A percentile compares a stretch with the other conserved stretches of the same genome.
These are phyloP conservation scores for Solanum etuberosum DNA, from an alignment of 257 asterid species.

Conservation along the genomic window DNA sequence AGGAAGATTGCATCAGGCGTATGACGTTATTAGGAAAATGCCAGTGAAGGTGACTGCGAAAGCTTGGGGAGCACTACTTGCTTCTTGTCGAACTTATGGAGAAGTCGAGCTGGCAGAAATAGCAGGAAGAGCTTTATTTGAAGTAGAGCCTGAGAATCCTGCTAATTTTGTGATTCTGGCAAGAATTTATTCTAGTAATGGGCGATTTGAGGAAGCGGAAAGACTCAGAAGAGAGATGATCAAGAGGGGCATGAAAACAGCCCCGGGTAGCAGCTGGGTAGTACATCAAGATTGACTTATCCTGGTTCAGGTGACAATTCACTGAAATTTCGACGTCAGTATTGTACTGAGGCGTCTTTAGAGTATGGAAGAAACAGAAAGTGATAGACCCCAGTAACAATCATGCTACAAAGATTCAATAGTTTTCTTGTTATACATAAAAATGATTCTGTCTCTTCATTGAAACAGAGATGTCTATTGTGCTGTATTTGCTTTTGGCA, in stretches of 20 bases:
- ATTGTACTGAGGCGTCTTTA: neutral
- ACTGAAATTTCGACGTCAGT: neutral
- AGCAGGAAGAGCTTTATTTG: constrained; percentile 35
- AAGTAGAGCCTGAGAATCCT: constrained; percentile 38
- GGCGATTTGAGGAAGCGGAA: constrained; percentile 22
- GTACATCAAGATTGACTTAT: constrained; percentile 5
- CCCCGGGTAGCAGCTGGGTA: constrained; percentile 42
- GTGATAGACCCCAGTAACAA: neutral
- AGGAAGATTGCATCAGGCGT: constrained; percentile 32
- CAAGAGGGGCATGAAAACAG: constrained; percentile 20
- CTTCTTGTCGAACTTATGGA: constrained; percentile 39
- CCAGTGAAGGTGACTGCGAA: constrained; percentile 33
- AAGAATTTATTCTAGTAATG: constrained; percentile 22
- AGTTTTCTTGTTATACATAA: neutral
- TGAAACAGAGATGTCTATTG: neutral
- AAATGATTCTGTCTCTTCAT: neutral
- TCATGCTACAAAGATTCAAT: neutral
- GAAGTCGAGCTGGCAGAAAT: constrained; percentile 38
- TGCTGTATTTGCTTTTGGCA: neutral
- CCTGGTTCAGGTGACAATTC: neutral
- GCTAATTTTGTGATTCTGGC: constrained; percentile 34
- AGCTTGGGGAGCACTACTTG: constrained; percentile 51
- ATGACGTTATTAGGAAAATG: constrained; percentile 26
- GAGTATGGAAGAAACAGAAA: neutral
- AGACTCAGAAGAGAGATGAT: constrained; percentile 28